A percentile compares a stretch with the other conserved stretches of the same genome.
phyloP scores from a whole-genome alignment of 2,329 filamentous ascomycete genomes.

The Trichoderma sp. region DNA sequence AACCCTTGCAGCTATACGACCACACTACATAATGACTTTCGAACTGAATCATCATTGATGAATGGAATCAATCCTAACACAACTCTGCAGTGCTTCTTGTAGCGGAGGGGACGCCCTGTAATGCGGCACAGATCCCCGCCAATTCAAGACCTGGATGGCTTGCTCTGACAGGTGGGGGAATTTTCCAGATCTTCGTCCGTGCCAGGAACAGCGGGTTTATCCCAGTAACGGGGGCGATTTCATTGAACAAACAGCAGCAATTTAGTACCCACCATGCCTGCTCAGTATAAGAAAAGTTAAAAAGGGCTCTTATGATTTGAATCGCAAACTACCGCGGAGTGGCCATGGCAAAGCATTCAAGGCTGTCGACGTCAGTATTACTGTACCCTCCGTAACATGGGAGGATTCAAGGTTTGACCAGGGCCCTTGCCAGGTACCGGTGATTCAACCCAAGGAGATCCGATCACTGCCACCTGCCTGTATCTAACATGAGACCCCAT shows the following conservation, averaged over 20 bases:
- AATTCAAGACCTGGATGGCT: neutral
- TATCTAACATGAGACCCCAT: neutral
- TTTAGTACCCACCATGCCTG: neutral
- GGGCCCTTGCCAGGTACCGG: neutral
- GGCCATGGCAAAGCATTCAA: neutral
- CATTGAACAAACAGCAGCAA: neutral
- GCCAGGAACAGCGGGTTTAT: neutral
- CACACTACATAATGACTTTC: neutral
- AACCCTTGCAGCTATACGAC: neutral
- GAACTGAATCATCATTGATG: neutral
- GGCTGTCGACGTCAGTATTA: neutral
- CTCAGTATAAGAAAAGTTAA: neutral
- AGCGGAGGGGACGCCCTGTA: slow-evolving; percentile 1
- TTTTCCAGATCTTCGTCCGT: neutral
- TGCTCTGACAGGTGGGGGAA: neutral
- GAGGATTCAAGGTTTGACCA: slow-evolving; percentile 10
- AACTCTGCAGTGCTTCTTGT: neutral
- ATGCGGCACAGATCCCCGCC: slow-evolving; percentile 1
- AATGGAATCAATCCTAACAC: neutral
- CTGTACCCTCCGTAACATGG: neutral
- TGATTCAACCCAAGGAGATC: neutral
- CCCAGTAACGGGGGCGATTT: neutral
- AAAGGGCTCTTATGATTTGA: neutral
- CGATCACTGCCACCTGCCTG: neutral
- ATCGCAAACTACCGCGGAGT: neutral